Evolutionary conservation across 148 eudicot genomes (phyloP).

Genomic region (Arctostaphylos glauca): DNA sequence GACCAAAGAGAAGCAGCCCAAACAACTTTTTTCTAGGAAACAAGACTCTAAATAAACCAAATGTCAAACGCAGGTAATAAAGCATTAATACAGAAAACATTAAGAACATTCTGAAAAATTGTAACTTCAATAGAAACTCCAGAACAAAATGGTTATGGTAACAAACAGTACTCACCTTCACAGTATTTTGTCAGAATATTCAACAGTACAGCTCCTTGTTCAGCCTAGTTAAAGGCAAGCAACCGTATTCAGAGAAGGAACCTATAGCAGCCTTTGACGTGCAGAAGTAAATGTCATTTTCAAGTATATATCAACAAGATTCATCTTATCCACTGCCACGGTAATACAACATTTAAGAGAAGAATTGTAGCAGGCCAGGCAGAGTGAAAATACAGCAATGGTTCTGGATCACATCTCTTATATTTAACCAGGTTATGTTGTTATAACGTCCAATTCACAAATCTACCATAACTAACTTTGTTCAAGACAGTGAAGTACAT

Average conservation of each 20-base stretch:
- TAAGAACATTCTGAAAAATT: background rate
- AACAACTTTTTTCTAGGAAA: background rate
- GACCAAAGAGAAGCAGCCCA: background rate
- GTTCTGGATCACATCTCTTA: background rate
- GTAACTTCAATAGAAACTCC: background rate
- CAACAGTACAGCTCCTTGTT: constrained; percentile 26
- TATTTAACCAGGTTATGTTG: background rate
- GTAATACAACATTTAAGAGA: background rate
- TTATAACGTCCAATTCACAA: background rate
- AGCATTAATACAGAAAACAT: background rate
- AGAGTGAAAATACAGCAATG: background rate
- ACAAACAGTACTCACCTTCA: constrained; percentile 27
- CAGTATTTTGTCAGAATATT: constrained; percentile 32
- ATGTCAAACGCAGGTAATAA: background rate
- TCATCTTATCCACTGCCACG: constrained; percentile 1
- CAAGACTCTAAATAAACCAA: background rate
- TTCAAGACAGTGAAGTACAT: background rate
- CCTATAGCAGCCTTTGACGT: background rate
- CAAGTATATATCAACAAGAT: background rate
- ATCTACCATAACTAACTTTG: background rate
- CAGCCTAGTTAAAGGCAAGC: constrained; percentile 22
- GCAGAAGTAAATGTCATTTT: background rate
- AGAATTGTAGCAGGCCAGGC: background rate
- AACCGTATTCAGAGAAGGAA: background rate
- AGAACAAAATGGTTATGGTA: background rate